Evolutionary conservation across 306 rosid species (phyloP).

Genomic region (Rosa chinensis): DNA sequence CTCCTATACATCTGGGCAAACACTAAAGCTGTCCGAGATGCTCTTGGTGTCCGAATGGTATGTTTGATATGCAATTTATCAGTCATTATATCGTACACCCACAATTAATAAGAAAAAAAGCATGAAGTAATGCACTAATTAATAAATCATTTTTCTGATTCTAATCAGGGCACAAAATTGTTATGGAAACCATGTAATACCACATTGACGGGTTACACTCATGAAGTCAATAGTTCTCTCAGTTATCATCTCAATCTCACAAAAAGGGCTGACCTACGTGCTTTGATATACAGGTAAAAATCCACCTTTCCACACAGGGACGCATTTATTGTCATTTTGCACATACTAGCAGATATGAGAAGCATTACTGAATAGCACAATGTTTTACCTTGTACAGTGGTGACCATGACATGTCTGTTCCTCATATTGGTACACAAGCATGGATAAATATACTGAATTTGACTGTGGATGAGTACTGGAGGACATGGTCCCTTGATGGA

Average conservation of each 20-base stretch:
- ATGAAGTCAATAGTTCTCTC: conserved; percentile 5
- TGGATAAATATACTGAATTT: conserved; percentile 11
- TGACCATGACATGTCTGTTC: conserved; percentile 27
- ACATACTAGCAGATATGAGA: conserved; percentile 3
- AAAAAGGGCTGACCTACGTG: conserved; percentile 16
- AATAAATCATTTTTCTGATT: neutral
- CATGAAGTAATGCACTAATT: neutral
- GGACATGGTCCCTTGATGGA: conserved; percentile 19
- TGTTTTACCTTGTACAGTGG: conserved; percentile 12
- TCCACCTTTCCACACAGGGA: neutral
- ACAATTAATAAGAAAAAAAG: neutral
- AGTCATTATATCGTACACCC: neutral
- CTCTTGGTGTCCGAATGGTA: conserved; percentile 25
- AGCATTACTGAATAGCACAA: conserved; percentile 2
- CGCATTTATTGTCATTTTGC: neutral
- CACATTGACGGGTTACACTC: conserved; percentile 16
- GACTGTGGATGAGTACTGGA: conserved; percentile 21
- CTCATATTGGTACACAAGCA: conserved; percentile 25
- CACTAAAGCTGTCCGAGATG: conserved; percentile 14
- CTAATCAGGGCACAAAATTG: conserved; percentile 16
- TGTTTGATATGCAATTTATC: neutral
- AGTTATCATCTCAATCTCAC: conserved; percentile 24
- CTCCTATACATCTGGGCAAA: conserved; percentile 20
- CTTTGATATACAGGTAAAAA: conserved; percentile 21
- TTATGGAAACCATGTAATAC: conserved; percentile 23